phyloP scores from a whole-genome alignment of 2,329 filamentous ascomycete species.

The Paracorniculantispora psalliotae region DNA sequence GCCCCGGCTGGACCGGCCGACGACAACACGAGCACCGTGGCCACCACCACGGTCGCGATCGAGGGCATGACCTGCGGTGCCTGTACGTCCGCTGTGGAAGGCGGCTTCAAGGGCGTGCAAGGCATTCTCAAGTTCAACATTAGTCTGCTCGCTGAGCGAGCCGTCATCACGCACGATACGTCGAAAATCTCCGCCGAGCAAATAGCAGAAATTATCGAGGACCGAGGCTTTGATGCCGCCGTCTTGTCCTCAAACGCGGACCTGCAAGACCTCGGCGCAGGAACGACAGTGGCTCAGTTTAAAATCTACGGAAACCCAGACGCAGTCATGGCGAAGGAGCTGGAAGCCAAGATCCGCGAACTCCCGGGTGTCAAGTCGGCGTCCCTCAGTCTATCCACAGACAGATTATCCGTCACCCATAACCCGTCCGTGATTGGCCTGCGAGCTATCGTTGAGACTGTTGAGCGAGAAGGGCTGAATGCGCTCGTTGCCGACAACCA shows the following conservation, averaged over 20 bases:
- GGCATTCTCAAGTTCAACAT: conserved; percentile 90
- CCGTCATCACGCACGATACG: conserved; percentile 79
- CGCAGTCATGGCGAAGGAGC: conserved; percentile 61
- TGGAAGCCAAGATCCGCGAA: conserved; percentile 63
- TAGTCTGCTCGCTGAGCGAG: conserved; percentile 86
- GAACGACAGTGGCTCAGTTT: conserved; percentile 63
- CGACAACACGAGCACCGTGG: conserved; percentile 35
- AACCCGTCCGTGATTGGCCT: conserved; percentile 69
- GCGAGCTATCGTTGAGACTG: conserved; percentile 71
- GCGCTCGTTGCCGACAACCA: conserved; percentile 85
- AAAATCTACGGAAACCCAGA: conserved; percentile 79
- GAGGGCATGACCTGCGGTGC: conserved; percentile 98
- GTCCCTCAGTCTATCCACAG: conserved; percentile 66
- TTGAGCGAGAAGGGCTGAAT: conserved; percentile 82
- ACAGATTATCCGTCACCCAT: conserved; percentile 69
- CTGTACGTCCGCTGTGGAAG: conserved; percentile 87
- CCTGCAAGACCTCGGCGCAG: conserved; percentile 46
- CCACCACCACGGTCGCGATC: conserved; percentile 80
- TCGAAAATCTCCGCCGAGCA: conserved; percentile 64
- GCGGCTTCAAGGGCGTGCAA: conserved; percentile 69
- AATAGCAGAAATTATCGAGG: conserved; percentile 80
- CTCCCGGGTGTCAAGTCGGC: conserved; percentile 70
- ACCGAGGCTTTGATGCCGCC: conserved; percentile 80
- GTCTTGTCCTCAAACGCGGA: conserved; percentile 72
- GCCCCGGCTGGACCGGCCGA: conserved; percentile 22